Evolutionary conservation across 2,329 filamentous ascomycete species (phyloP).

Genomic region (Teratosphaeria gauchensis): DNA sequence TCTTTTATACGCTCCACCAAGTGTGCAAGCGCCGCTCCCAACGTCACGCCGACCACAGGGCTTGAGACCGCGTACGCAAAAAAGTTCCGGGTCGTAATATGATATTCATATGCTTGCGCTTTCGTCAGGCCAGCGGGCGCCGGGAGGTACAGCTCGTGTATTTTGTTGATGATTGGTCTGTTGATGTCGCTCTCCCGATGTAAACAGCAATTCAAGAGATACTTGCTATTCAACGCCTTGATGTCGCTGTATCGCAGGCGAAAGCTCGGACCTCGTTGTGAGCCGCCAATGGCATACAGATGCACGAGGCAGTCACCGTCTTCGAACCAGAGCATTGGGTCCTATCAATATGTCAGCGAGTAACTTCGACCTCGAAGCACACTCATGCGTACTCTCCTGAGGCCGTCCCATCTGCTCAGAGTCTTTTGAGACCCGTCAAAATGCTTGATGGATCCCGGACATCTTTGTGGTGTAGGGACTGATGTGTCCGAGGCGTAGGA

Average conservation of each 20-base stretch:
- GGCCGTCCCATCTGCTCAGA: constrained; percentile 9
- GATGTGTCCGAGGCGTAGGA: background rate
- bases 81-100: constrained; percentile 63
- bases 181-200: constrained; percentile 4
- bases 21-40: constrained; percentile 54
- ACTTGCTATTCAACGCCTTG: constrained; percentile 48
- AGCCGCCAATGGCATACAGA: constrained; percentile 56
- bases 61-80: constrained; percentile 60
- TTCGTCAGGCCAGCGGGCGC: constrained; percentile 46
- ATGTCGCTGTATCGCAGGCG: constrained; percentile 52
- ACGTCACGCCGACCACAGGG: constrained; percentile 56
- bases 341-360: constrained; percentile 38
- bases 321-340: constrained; percentile 60
- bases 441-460: constrained; percentile 1
- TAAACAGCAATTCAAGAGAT: constrained; percentile 45
- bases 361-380: background rate
- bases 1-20: constrained; percentile 55
- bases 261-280: constrained; percentile 57
- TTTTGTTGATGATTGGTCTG: constrained; percentile 1
- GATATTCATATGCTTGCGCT: constrained; percentile 50
- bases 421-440: constrained; percentile 3
- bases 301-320: constrained; percentile 62
- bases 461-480: background rate
- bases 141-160: constrained; percentile 59
- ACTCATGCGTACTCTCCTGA: constrained; percentile 6